These are phyloP conservation scores for Penicillium frequentans DNA, from an alignment of 2,329 filamentous ascomycete species.

Conservation along the genomic window DNA sequence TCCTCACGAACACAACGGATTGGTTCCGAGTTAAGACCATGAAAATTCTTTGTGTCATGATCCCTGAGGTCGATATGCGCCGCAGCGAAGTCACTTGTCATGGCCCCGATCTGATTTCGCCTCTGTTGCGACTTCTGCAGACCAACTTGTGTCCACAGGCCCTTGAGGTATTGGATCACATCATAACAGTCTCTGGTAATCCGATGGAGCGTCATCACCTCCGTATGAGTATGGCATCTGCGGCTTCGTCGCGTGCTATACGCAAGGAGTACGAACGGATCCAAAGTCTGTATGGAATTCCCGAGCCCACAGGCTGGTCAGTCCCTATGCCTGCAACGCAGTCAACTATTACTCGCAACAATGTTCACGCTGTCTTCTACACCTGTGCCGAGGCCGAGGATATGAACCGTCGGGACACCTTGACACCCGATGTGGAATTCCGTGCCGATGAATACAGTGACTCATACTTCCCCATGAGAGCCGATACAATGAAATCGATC, in stretches of 20 bases:
- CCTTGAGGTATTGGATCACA: conserved; percentile 85
- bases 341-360: conserved; percentile 79
- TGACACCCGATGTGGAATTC: conserved; percentile 88
- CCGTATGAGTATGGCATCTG: conserved; percentile 94
- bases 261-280: conserved; percentile 94
- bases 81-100: conserved; percentile 86
- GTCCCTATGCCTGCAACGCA: conserved; percentile 90
- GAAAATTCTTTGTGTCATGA: conserved; percentile 79
- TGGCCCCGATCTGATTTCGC: conserved; percentile 92
- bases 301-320: conserved; percentile 93
- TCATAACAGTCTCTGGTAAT: conserved; percentile 89
- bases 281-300: conserved; percentile 93
- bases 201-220: conserved; percentile 93
- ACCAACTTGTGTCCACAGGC: conserved; percentile 94
- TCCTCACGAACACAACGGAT: conserved; percentile 81
- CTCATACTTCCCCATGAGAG: conserved; percentile 74
- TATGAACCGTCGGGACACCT: conserved; percentile 60
- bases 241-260: conserved; percentile 75
- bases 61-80: conserved; percentile 90
- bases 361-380: conserved; percentile 95
- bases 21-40: conserved; percentile 95
- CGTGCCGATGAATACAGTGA: conserved; percentile 83
- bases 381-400: conserved; percentile 73
- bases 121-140: conserved; percentile 81
- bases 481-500: conserved; percentile 91